Evolutionary conservation across 768 basidiomycete species (phyloP).

Genomic region (Psilocybe cyanescens): DNA sequence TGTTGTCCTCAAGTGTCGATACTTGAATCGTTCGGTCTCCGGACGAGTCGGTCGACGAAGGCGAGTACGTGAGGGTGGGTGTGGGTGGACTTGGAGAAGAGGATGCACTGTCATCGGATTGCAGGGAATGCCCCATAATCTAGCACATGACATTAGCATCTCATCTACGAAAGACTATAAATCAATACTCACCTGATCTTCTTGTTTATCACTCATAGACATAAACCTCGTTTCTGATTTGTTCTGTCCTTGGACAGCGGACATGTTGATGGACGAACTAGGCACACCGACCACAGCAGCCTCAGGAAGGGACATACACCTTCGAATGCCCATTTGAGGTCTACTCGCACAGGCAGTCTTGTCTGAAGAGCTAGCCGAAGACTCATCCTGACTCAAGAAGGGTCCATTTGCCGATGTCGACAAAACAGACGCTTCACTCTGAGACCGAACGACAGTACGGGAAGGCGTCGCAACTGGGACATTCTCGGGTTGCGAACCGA

Average conservation of each 20-base stretch:
- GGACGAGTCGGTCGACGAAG: constrained; percentile 57
- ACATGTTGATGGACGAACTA: neutral
- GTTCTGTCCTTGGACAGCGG: no score
- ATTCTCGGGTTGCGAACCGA: constrained; percentile 1
- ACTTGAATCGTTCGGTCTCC: constrained; percentile 63
- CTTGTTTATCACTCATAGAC: neutral
- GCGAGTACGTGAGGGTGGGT: constrained; percentile 61
- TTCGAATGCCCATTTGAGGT: constrained; percentile 31
- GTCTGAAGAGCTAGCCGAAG: neutral
- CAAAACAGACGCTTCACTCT: constrained; percentile 47
- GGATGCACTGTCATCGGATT: neutral
- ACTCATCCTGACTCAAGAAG: constrained; percentile 25
- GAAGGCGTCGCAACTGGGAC: constrained; percentile 23
- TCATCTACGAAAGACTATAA: neutral
- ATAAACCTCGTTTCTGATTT: no score
- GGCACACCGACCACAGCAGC: neutral
- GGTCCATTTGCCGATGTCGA: constrained; percentile 21
- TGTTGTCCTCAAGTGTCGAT: constrained; percentile 51
- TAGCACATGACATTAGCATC: neutral
- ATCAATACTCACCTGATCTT: neutral
- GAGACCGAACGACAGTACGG: constrained; percentile 50
- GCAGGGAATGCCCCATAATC: neutral
- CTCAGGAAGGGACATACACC: constrained; percentile 42
- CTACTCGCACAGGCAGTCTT: neutral
- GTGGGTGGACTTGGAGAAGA: constrained; percentile 52